Evolutionary conservation across 2,329 filamentous ascomycete species (phyloP).

Genomic region (Aspergillus terreus): DNA sequence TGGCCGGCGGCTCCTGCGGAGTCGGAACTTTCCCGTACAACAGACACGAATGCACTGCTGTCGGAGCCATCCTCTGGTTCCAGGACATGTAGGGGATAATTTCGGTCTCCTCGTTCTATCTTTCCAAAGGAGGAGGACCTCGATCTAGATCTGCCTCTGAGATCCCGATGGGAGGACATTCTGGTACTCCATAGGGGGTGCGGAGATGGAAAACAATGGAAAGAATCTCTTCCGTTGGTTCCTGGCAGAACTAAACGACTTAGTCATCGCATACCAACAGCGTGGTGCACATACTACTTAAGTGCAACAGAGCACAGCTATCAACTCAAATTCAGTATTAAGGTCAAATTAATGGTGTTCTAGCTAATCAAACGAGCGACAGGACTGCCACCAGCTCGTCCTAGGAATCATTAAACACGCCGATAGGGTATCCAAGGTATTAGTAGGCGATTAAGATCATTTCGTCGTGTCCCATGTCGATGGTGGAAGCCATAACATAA

Average conservation of each 20-base stretch:
- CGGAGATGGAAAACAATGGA: no score
- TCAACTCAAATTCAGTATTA: not conserved
- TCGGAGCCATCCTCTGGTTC: slow-evolving; percentile 3
- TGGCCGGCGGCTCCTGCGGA: slow-evolving; percentile 11
- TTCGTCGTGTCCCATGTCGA: slow-evolving; percentile 4
- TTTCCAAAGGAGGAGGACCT: not conserved
- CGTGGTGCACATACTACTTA: no score
- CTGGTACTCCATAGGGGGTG: no score
- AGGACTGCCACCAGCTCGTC: not conserved
- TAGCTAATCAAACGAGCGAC: not conserved
- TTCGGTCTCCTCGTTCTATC: not conserved
- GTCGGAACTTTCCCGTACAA: slow-evolving; percentile 17
- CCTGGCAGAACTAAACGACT: no score
- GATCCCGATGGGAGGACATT: no score
- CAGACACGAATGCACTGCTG: slow-evolving; percentile 10
- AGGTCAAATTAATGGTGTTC: not conserved
- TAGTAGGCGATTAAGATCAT: slow-evolving; percentile 4
- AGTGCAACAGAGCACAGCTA: no score
- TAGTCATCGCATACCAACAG: no score
- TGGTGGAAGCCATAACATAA: slow-evolving; percentile 1
- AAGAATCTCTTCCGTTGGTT: no score
- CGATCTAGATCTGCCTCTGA: no score
- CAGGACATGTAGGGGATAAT: slow-evolving; percentile 5
- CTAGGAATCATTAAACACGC: slow-evolving; percentile 5
- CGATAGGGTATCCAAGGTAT: slow-evolving; percentile 10